These are phyloP conservation scores for Globisporangium splendens DNA, from an alignment of 352 stramenopile species.

Conservation along the genomic window DNA sequence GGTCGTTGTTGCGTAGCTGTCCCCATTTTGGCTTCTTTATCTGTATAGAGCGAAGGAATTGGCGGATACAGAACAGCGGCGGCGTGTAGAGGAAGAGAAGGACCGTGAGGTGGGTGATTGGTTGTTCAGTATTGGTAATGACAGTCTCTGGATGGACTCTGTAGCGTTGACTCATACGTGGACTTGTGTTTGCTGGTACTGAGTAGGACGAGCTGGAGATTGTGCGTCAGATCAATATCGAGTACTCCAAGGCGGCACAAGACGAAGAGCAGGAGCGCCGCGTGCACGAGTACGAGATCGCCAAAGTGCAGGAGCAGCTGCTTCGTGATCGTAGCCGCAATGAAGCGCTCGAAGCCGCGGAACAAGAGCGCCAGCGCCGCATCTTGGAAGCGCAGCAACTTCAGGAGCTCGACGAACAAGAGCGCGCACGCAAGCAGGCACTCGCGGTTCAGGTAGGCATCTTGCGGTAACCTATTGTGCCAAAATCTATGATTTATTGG, in stretches of 20 bases:
- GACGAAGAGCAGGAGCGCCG: constrained; percentile 64
- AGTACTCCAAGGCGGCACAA: constrained; percentile 52
- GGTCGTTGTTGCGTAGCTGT: background rate
- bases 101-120: constrained; percentile 30
- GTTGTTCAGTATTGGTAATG: background rate
- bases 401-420: constrained; percentile 17
- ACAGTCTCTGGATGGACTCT: too few relatives aligned
- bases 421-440: constrained; percentile 30
- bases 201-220: constrained; percentile 48
- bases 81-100: constrained; percentile 45
- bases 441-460: constrained; percentile 26
- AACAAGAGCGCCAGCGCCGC: constrained; percentile 45
- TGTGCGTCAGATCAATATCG: constrained; percentile 73
- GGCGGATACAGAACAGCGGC: constrained; percentile 53
- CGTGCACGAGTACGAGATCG: constrained; percentile 58
- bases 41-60: constrained; percentile 36
- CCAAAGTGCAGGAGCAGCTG: constrained; percentile 60
- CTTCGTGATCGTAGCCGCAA: constrained; percentile 41
- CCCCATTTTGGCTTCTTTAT: background rate
- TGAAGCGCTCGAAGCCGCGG: constrained; percentile 32
- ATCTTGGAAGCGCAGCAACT: constrained; percentile 34
- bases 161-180: too few relatives aligned
- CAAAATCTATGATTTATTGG: too few relatives aligned
- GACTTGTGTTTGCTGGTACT: too few relatives aligned
- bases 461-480: too few relatives aligned